These are phyloP conservation scores for Torrubiella hemipterigena DNA, from an alignment of 2,329 filamentous ascomycete genomes.

Conservation along the genomic window DNA sequence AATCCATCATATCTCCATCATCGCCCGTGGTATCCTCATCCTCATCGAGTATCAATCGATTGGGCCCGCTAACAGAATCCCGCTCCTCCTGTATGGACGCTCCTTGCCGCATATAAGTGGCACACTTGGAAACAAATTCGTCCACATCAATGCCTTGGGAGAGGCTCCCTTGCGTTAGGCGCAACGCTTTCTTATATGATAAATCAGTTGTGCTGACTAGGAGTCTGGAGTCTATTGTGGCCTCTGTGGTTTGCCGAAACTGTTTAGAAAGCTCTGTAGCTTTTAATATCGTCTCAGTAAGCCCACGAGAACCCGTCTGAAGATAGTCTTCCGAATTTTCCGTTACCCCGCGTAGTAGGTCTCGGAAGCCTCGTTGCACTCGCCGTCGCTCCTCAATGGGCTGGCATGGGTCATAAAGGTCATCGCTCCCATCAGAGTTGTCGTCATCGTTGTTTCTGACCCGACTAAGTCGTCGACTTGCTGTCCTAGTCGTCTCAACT, in stretches of 20 bases:
- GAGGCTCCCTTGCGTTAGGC: constrained; percentile 59
- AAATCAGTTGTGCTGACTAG: constrained; percentile 72
- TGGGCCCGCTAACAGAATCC: no score
- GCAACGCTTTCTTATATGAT: constrained; percentile 64
- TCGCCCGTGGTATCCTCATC: constrained; percentile 52
- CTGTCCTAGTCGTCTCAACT: no score
- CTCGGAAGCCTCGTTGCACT: constrained; percentile 58
- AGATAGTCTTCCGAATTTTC: constrained; percentile 68
- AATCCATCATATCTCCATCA: constrained; percentile 70
- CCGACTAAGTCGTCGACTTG: no score
- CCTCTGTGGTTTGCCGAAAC: constrained; percentile 82
- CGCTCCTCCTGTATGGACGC: constrained; percentile 40
- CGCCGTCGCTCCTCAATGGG: constrained; percentile 59
- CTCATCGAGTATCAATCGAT: constrained; percentile 32
- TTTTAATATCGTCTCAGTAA: constrained; percentile 53
- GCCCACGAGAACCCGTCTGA: constrained; percentile 48
- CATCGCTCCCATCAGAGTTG: constrained; percentile 14
- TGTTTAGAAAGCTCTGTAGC: constrained; percentile 54
- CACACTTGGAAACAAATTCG: constrained; percentile 83
- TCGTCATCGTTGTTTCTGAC: constrained; percentile 9
- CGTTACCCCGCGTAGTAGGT: constrained; percentile 44
- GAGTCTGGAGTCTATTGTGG: constrained; percentile 78
- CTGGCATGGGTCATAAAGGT: constrained; percentile 73
- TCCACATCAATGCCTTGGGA: constrained; percentile 75
- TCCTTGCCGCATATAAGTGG: constrained; percentile 70